Evolutionary conservation across 2,329 filamentous ascomycete species (phyloP), one percentile per base, ranked within the genome.

Genomic region (Fusarium armeniacum): DNA sequence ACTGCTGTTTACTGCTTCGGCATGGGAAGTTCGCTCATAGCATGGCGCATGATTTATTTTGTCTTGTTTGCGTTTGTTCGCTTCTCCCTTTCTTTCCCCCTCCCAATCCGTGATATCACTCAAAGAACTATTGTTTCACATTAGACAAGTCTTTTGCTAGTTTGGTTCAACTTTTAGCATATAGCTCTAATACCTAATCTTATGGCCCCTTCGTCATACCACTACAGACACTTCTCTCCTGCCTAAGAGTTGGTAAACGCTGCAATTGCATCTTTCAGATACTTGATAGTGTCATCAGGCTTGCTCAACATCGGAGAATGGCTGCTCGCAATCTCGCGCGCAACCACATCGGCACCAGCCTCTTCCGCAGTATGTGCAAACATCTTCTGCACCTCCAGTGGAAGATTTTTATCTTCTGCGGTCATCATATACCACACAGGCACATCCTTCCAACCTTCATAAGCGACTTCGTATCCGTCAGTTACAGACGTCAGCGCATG

Each of bases 271-370:
- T 78, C 67, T 0, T 71, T 26, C 5, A 86, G 68, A 46, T 84
- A 73, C 4, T 65, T 67, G 2, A 74, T 80, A 2, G 81, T 81
- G 58, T 81, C 80, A 4, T 77, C 72, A 1, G 83, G 82, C 65
- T 73, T 75, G 71, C 84, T 86, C 70, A 87, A 60, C 73, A 86
- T 83, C 0, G 83, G 83, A 13, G 82, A 85, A 74, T 86, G 84
- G 22, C 83, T 81, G n/a, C 77, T 82, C 40, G 72, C 64, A 44
- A 86, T 60, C 75, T 85, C 82, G 6, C 80, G 67, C 28, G 80
- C 71, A 62, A 76, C 77, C 2, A 85, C 71, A 40, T 70, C 65
- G 0, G 66, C 79, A 0, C 82, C 81, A 69, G 78, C 73, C 10
- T 74, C 78, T 71, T 76, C 79, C 9, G 82, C 83, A 65, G 77